A percentile compares a stretch with the other conserved stretches of the same genome.
These are phyloP conservation scores for Rhododendron vialii DNA, from an alignment of 148 eudicot species.

Conservation along the genomic window DNA sequence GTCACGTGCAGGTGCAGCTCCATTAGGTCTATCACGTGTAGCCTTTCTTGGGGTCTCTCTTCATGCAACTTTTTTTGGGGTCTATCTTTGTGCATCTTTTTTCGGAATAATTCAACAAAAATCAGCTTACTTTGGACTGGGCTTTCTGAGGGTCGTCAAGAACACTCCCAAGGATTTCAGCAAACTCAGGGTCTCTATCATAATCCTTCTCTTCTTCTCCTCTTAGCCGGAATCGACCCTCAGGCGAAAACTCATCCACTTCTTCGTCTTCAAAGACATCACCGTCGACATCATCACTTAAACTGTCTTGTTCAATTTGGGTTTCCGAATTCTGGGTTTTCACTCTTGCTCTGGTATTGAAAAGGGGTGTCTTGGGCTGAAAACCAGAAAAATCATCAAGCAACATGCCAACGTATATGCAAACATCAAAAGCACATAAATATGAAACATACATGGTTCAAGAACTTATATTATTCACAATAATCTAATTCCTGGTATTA, in stretches of 20 bases:
- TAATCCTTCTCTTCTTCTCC: slow-evolving; percentile 55
- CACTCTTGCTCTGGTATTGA: not conserved
- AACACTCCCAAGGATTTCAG: slow-evolving; percentile 78
- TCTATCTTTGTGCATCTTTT: not conserved
- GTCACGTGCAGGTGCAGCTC: not conserved
- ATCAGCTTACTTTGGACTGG: slow-evolving; percentile 50
- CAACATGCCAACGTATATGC: not conserved
- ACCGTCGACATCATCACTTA: slow-evolving; percentile 3
- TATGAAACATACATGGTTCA: not conserved
- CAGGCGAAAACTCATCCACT: slow-evolving; percentile 32
- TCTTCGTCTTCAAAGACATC: slow-evolving; percentile 35
- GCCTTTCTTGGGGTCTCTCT: not conserved
- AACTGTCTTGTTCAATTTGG: slow-evolving; percentile 17
- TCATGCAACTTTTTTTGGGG: too few species aligned
- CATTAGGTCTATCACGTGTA: not conserved
- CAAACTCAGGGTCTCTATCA: slow-evolving; percentile 88
- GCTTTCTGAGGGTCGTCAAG: slow-evolving; percentile 83
- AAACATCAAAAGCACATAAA: not conserved
- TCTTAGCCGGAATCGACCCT: slow-evolving; percentile 33
- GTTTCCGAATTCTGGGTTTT: slow-evolving; percentile 23
- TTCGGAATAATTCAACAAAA: not conserved
- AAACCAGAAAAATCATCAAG: not conserved
- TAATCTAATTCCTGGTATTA: not conserved
- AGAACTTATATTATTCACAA: not conserved
- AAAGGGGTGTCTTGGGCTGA: slow-evolving; percentile 10